Conservation (phyloP, 164 flowering plant genomes). For the Hamamelis virginiana region DNA sequence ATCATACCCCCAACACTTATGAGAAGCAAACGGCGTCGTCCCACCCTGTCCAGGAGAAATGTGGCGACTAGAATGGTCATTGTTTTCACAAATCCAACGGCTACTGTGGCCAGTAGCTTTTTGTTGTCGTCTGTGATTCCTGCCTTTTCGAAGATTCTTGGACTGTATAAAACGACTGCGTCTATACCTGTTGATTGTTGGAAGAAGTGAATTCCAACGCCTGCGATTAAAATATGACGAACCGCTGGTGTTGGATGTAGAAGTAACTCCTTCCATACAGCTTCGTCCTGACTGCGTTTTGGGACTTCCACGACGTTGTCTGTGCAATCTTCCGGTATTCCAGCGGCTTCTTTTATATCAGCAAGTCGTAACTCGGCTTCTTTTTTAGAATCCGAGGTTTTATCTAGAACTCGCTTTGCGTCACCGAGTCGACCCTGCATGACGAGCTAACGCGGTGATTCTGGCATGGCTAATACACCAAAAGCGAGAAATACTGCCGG, state of each 20-base stretch:
- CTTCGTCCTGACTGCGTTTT: conserved; percentile 41
- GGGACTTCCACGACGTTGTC: conserved; percentile 46
- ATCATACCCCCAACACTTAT: conserved; percentile 59
- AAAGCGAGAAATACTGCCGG: conserved; percentile 47
- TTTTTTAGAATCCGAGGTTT: conserved; percentile 46
- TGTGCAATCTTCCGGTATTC: conserved; percentile 41
- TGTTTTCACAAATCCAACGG: conserved; percentile 62
- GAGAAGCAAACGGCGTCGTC: conserved; percentile 60
- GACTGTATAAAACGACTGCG: conserved; percentile 68
- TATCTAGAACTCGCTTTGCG: conserved; percentile 48
- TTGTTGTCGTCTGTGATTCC: conserved; percentile 34
- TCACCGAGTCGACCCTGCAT: conserved; percentile 66
- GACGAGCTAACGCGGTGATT: conserved; percentile 77
- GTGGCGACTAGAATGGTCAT: conserved; percentile 50
- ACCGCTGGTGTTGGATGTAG: conserved; percentile 55
- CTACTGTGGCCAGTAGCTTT: conserved; percentile 52
- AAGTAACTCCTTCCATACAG: conserved; percentile 60
- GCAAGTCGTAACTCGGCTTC: conserved; percentile 45
- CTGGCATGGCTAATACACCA: conserved; percentile 57
- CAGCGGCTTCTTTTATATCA: conserved; percentile 60
- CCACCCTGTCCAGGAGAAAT: conserved; percentile 46
- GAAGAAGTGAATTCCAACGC: conserved; percentile 67
- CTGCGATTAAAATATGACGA: conserved; percentile 48
- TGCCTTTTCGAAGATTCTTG: conserved; percentile 56
- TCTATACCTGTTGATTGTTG: conserved; percentile 72